Conservation (phyloP, 352 stramenopile species). For the Pythium phragmiticola region DNA sequence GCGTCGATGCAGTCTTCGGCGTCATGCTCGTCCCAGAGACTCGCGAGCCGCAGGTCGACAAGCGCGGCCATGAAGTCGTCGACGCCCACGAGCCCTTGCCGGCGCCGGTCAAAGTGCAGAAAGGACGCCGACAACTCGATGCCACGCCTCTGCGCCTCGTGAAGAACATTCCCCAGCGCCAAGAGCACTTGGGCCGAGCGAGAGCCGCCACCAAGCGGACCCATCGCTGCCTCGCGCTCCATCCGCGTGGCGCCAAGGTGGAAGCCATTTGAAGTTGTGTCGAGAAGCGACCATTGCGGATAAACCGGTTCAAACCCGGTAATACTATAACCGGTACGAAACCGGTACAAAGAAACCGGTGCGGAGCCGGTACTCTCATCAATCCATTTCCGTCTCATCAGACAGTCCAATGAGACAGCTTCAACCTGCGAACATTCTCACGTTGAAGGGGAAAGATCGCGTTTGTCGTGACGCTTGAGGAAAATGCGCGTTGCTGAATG, state of each 20-base stretch:
- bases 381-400: not conserved
- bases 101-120: conserved; percentile 52
- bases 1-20: conserved; percentile 41
- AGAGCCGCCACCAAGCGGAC: not conserved
- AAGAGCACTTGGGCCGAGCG: conserved; percentile 20
- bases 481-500: conserved; percentile 3
- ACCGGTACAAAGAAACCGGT: conserved; percentile 4
- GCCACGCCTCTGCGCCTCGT: conserved; percentile 44
- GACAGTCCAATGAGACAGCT: conserved; percentile 16
- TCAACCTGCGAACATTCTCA: conserved; percentile 12
- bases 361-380: not conserved
- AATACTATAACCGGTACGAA: not conserved
- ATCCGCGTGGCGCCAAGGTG: not conserved
- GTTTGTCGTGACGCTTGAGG: not conserved
- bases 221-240: not conserved
- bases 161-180: conserved; percentile 47
- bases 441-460: conserved; percentile 11
- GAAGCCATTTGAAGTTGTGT: not conserved
- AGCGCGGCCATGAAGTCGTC: conserved; percentile 56
- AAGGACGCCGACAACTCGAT: conserved; percentile 53
- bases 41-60: conserved; percentile 37
- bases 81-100: conserved; percentile 43
- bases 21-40: conserved; percentile 44
- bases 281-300: not conserved
- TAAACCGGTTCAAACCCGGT: conserved; percentile 2